Base-by-base conservation (phyloP, 495 filamentous ascomycete species). In the Cercophora scortea region DNA sequence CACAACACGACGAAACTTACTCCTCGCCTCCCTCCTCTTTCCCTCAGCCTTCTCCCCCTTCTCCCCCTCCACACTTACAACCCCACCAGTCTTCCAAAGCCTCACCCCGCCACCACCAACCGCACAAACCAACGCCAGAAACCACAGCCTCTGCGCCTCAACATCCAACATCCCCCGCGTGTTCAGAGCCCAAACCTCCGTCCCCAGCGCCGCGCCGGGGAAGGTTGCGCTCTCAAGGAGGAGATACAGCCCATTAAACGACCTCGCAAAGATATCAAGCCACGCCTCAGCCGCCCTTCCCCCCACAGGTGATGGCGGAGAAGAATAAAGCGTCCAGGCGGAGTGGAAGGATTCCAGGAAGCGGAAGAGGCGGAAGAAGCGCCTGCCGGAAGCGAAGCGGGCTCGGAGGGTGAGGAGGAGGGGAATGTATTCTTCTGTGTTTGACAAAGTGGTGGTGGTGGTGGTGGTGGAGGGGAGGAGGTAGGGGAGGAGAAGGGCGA, bases 101-200 rank as follows among this genome's bases (percentile, higher is more conserved):
- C 54, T 53, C n/a, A 66, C 39, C 35, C 57, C 10, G 10, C 58
- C 61, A 8, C 51, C 52, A 0, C 58, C 34, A 0, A 61, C 54
- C 33, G 60, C 70, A 47, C 68, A 70, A 3, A 65, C 61, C 4
- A 87, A 58, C 0, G 75, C 72, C 51, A 81, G 79, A 49, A 85
- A 79, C 84, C 84, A 87, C 59, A 84, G 83, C 49, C 77, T 71
- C 61, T 84, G 81, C 4, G 72, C 81, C 57, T 86, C 79, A n/a
- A 76, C 47, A 25, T 64, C 55, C 39, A 74, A 4, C 32, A 8
- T 34, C 53, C 18, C 45, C 16, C 59, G 61, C n/a, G 16, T 38
- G 11, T 61, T 61, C 18, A 54, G 40, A 0, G 67, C 62, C 65
- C 64, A 75, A 33, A 64, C 72, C 71, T 50, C 73, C 72, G 13